These are phyloP conservation scores for Croton laevigatus DNA, from an alignment of 441 rosid species.

Conservation along the genomic window DNA sequence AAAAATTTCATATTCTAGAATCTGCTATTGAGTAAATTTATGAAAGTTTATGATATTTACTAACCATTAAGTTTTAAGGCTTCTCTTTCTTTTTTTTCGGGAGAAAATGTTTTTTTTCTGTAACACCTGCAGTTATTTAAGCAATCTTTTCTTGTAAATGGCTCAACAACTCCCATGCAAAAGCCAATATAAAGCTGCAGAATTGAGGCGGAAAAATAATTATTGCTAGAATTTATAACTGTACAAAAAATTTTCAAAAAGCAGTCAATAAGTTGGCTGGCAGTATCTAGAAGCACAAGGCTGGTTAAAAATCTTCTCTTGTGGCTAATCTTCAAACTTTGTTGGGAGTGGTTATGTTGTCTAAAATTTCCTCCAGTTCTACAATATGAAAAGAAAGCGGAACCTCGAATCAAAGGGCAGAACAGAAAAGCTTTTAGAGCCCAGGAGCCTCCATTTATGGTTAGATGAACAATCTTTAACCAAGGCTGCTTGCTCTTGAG, in stretches of 20 bases:
- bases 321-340: neutral
- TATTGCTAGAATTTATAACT: neutral
- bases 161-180: neutral
- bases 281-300: conserved; percentile 3
- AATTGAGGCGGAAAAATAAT: neutral
- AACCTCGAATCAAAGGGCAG: conserved; percentile 62
- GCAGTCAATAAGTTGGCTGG: neutral
- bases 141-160: too few relatives aligned
- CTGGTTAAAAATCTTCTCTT: neutral
- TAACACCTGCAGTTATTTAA: too few relatives aligned
- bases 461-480: conserved; percentile 42
- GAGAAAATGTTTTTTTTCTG: too few relatives aligned
- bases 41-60: too few relatives aligned
- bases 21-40: too few relatives aligned
- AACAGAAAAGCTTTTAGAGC: conserved; percentile 45
- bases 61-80: too few relatives aligned
- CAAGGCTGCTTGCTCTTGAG: conserved; percentile 43
- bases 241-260: conserved; percentile 5
- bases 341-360: neutral
- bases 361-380: conserved; percentile 4
- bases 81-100: too few relatives aligned
- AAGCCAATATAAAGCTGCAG: neutral
- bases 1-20: too few relatives aligned
- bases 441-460: conserved; percentile 47
- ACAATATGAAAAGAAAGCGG: conserved; percentile 51